Evolutionary conservation across 2,329 filamentous ascomycete species (phyloP), one percentile per base, ranked within the genome.

Genomic region (Colletotrichum salicis): DNA sequence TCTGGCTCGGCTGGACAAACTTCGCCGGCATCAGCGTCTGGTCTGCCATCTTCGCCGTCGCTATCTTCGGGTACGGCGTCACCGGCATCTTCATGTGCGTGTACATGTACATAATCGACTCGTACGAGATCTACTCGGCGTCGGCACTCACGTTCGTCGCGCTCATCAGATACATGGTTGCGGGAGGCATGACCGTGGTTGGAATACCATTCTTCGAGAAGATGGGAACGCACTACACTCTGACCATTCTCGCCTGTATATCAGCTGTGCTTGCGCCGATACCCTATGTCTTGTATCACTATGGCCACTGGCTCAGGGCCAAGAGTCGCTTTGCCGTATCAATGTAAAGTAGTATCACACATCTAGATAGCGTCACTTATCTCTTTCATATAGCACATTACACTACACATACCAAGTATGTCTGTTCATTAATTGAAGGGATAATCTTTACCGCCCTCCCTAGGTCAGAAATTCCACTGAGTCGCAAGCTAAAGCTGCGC

Each of bases 1-100:
- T 87, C 74, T 87, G 85, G 85, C 80, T 88, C 24, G 86, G 84
- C 5, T 88, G 86, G 86, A 83, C 84, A 1, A 81, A 82, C 3
- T 81, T 83, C 37, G 72, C 80, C 0, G 74, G 65, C 22, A 81
- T 86, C 31, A 84, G 83, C 27, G 82, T 84, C 73, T 86, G 86
- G 80, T 84, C 83, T 0, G 80, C 81, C 5, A 82, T 87, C 3
- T 76, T 85, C 0, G 85, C 84, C 0, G 79, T 81, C 0, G 77
- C 78, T 0, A 68, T 86, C 0, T 86, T 87, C 31, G 85, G 86
- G 1, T 86, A 83, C 55, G 83, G 82, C 2, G 80, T 86, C 74
- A 84, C 83, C 55, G 81, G 82, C 5, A 83, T 86, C 70, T 72
- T 70, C 52, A 71, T 81, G 22, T 79, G 77, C 22, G 76, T 76